phyloP scores from a whole-genome alignment of 2,329 filamentous ascomycete genomes.

The Aspergillus ochraceoroseus region DNA sequence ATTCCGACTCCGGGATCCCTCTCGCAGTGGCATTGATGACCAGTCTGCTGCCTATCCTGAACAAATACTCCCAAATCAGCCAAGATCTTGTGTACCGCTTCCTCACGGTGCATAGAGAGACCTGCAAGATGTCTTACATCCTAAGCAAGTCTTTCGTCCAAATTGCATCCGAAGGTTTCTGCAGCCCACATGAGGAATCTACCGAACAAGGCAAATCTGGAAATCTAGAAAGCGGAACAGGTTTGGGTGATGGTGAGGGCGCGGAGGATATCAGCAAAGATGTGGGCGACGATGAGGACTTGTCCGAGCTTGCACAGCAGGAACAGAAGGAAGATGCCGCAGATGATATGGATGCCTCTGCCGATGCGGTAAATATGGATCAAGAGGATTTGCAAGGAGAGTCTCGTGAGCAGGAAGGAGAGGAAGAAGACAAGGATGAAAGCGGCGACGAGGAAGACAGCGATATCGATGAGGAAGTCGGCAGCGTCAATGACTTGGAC shows the following conservation, averaged over 20 bases:
- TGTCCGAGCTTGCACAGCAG: constrained; percentile 86
- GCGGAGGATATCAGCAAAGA: constrained; percentile 98
- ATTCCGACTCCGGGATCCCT: constrained; percentile 40
- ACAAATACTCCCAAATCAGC: constrained; percentile 65
- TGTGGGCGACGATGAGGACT: constrained; percentile 85
- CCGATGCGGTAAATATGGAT: constrained; percentile 55
- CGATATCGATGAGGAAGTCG: constrained; percentile 80
- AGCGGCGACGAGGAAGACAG: constrained; percentile 58
- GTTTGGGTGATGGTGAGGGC: constrained; percentile 89
- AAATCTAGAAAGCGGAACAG: constrained; percentile 84
- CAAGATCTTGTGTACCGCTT: constrained; percentile 56
- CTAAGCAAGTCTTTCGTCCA: constrained; percentile 73
- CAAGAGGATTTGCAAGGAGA: constrained; percentile 88
- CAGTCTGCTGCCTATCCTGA: constrained; percentile 64
- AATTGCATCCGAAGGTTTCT: constrained; percentile 82
- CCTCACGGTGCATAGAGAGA: constrained; percentile 61
- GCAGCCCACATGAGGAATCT: constrained; percentile 77
- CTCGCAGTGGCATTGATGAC: constrained; percentile 56
- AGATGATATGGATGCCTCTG: constrained; percentile 44
- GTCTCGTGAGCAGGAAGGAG: constrained; percentile 56
- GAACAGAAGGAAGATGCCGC: constrained; percentile 57
- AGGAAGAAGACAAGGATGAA: constrained; percentile 55
- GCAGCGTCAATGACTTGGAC: constrained; percentile 85
- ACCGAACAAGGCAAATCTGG: constrained; percentile 65
- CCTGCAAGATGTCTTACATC: constrained; percentile 68